Percentiles rank a stretch among this genome's conserved stretches.
Evolutionary conservation across 2,329 filamentous ascomycete genomes (phyloP).

Genomic region (Daldinia sp.): DNA sequence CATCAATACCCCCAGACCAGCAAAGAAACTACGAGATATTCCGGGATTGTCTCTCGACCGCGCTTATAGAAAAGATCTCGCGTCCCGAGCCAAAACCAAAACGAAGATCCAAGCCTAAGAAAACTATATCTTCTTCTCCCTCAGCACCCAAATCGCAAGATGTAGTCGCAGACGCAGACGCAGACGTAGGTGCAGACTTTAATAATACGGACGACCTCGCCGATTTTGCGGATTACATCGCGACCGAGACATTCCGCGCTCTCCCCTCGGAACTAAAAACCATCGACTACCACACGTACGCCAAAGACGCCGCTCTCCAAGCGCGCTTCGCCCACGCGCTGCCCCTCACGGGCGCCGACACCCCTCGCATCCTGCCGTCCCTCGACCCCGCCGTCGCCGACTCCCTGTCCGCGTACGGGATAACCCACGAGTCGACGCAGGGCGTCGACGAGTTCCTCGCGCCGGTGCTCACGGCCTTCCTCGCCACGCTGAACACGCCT

Average conservation of each 20-base stretch:
- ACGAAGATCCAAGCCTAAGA: conserved; percentile 57
- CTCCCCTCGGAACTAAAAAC: conserved; percentile 72
- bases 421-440: conserved; percentile 63
- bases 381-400: conserved; percentile 73
- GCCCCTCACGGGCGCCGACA: conserved; percentile 65
- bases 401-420: conserved; percentile 74
- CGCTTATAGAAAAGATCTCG: conserved; percentile 72
- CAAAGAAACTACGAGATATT: conserved; percentile 73
- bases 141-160: conserved; percentile 11
- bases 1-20: conserved; percentile 44
- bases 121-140: conserved; percentile 15
- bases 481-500: conserved; percentile 66
- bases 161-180: conserved; percentile 19
- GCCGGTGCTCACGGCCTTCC: conserved; percentile 73
- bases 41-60: conserved; percentile 78
- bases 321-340: conserved; percentile 67
- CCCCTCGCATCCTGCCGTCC: conserved; percentile 63
- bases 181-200: conserved; percentile 26
- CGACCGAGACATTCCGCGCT: conserved; percentile 73
- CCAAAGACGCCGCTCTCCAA: conserved; percentile 63
- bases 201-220: conserved; percentile 73
- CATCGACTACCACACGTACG: conserved; percentile 70
- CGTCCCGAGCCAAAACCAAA: conserved; percentile 58
- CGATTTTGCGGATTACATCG: conserved; percentile 86
- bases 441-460: conserved; percentile 69